phyloP scores from a whole-genome alignment of 2,329 filamentous ascomycete species.

The Phialocephala sp. region DNA sequence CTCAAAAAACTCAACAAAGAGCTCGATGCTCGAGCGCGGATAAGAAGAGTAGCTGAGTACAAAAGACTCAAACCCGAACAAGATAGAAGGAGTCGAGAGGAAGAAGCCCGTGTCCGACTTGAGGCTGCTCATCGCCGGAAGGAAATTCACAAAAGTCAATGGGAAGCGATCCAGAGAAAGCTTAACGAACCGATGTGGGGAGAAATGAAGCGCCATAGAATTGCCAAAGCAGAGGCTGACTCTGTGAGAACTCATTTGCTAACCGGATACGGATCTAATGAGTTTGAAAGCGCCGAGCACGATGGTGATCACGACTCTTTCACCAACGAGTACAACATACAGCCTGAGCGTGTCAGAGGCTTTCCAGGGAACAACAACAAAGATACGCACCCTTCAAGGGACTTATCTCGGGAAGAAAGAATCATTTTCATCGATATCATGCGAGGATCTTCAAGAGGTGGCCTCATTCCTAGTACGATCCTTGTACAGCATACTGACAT shows the following conservation, averaged over 20 bases:
- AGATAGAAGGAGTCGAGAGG: background rate
- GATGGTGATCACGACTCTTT: slow-evolving; percentile 21
- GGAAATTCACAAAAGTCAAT: background rate
- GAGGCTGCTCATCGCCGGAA: background rate
- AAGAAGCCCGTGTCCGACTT: background rate
- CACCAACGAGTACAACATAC: slow-evolving; percentile 13
- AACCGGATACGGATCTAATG: too few species aligned
- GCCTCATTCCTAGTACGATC: background rate
- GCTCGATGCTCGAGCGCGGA: background rate
- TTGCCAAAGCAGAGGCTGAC: background rate
- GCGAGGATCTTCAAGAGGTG: slow-evolving; percentile 20
- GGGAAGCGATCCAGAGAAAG: background rate
- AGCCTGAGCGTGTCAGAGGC: slow-evolving; percentile 15
- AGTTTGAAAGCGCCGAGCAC: background rate
- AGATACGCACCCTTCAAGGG: slow-evolving; percentile 4
- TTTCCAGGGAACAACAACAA: slow-evolving; percentile 29
- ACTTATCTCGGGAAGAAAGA: slow-evolving; percentile 20
- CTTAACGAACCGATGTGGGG: background rate
- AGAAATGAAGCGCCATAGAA: background rate
- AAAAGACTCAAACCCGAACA: background rate
- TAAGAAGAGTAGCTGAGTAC: background rate
- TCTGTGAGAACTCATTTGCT: too few species aligned
- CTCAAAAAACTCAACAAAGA: background rate
- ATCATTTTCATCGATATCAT: slow-evolving; percentile 30
- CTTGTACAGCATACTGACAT: slow-evolving; percentile 14